phyloP scores from a whole-genome alignment of 768 basidiomycete species.

The Rhodotorula sphaerocarpa region DNA sequence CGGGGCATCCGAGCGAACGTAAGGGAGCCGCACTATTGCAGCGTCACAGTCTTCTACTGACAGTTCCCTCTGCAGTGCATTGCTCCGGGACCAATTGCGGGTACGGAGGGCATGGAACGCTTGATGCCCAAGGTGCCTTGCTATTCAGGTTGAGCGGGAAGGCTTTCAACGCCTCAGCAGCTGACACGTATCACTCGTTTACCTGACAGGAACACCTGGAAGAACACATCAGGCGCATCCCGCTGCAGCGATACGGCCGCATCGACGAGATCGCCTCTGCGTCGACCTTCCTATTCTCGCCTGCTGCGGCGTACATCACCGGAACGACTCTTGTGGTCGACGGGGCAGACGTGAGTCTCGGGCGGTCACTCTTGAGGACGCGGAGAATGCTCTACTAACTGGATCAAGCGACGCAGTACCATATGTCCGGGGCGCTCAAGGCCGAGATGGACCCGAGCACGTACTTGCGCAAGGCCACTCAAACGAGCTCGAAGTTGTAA shows the following conservation, averaged over 20 bases:
- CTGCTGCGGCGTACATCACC: slow-evolving; percentile 44
- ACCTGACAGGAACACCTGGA: slow-evolving; percentile 33
- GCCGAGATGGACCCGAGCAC: too few species aligned
- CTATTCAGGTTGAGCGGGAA: neutral
- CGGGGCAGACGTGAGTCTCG: slow-evolving; percentile 41
- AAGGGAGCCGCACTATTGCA: slow-evolving; percentile 19
- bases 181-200: too few species aligned
- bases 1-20: slow-evolving; percentile 77
- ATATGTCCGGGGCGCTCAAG: neutral
- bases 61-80: slow-evolving; percentile 50
- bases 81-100: slow-evolving; percentile 70
- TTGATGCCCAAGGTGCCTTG: slow-evolving; percentile 39
- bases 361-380: neutral
- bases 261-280: slow-evolving; percentile 46
- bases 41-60: neutral
- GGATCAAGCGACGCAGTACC: neutral
- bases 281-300: slow-evolving; percentile 47
- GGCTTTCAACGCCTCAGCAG: too few species aligned
- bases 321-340: slow-evolving; percentile 41
- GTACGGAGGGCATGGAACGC: slow-evolving; percentile 57
- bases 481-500: slow-evolving; percentile 5
- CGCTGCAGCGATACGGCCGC: slow-evolving; percentile 39
- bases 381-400: neutral
- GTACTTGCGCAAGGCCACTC: neutral
- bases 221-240: slow-evolving; percentile 36